Evolutionary conservation across 2,329 filamentous ascomycete species (phyloP), one percentile per base, ranked within the genome.

Genomic region (Calonectria multiphialidica): DNA sequence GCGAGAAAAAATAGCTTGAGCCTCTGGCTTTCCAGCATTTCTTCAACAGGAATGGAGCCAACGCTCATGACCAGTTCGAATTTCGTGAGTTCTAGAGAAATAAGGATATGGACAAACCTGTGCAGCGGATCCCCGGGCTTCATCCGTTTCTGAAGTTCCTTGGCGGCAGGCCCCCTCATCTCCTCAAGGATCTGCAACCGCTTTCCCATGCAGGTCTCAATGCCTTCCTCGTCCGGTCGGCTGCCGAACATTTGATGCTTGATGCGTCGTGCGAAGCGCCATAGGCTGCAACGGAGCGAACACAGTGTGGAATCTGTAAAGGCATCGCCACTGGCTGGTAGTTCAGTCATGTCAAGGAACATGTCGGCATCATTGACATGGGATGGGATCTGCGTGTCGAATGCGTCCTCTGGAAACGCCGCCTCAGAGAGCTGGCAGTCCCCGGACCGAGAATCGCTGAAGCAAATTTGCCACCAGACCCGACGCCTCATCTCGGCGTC

Each of bases 381-480:
- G 9, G 57, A 25, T 44, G 57, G 57, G 3, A 23, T 28, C 16
- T 44, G 35, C 6, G 57, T 62, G 37, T 62, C 57, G n/a, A 62
- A 62, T 2, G 40, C 25, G 37, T 21, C 13, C 12, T 30, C 16
- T 5, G 57, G 57, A 15, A 62, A 18, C 18, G 21, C 57, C 0
- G 37, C 57, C 7, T 44, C 7, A 7, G 57, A 42, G 57, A 64
- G 61, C 13, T 64, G 61, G 15, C 44, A 64, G 30, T 64, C 61
- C 7, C 61, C 61, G 5, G 61, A 28, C 10, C 42, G 28, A 3
- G 44, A 37, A 16, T 64, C 61, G 61, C 21, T 47, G n/a, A 64
- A 37, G 15, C 61, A 64, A 25, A 64, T 64, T 28, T 64, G 44
- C 42, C 61, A 64, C 61, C 61, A 64, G 18, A 64, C 44, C 10